Evolutionary conservation across 345 rosid genomes (phyloP).

Genomic region (Linum lewisii): DNA sequence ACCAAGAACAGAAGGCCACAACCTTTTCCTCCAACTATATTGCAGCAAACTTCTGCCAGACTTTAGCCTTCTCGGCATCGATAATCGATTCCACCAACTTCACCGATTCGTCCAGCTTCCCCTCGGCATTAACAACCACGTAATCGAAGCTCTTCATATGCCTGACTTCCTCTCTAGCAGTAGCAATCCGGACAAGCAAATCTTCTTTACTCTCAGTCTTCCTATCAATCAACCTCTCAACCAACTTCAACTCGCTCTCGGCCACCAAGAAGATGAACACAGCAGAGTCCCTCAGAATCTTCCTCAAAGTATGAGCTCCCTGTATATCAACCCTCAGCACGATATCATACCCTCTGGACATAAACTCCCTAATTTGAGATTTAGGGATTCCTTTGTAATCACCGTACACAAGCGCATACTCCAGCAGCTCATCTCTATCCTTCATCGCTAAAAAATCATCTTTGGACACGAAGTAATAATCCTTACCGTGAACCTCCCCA

Average conservation of each 20-base stretch:
- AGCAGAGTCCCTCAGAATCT: constrained; percentile 57
- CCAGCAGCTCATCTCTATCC: constrained; percentile 61
- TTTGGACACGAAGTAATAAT: constrained; percentile 64
- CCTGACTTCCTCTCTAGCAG: constrained; percentile 80
- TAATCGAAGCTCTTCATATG: constrained; percentile 62
- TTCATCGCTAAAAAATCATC: constrained; percentile 65
- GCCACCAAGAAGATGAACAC: constrained; percentile 76
- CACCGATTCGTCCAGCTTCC: constrained; percentile 67
- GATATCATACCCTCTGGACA: constrained; percentile 61
- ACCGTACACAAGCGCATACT: constrained; percentile 83
- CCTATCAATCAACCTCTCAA: constrained; percentile 73
- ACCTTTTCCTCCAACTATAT: constrained; percentile 20
- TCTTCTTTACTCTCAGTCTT: constrained; percentile 72
- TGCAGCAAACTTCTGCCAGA: constrained; percentile 51
- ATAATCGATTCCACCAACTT: constrained; percentile 55
- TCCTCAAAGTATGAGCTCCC: constrained; percentile 69
- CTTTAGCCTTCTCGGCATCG: constrained; percentile 91
- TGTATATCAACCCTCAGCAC: constrained; percentile 88
- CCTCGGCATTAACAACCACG: constrained; percentile 73
- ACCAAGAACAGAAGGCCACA: neutral
- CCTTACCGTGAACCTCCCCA: constrained; percentile 76
- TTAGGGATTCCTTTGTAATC: constrained; percentile 89
- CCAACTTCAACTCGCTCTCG: constrained; percentile 72
- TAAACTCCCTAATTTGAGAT: constrained; percentile 64
- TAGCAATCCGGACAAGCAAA: constrained; percentile 65